Base-by-base conservation (phyloP, 225 moss, liverwort and hornwort genomes). In the Marchantia paleacea region DNA sequence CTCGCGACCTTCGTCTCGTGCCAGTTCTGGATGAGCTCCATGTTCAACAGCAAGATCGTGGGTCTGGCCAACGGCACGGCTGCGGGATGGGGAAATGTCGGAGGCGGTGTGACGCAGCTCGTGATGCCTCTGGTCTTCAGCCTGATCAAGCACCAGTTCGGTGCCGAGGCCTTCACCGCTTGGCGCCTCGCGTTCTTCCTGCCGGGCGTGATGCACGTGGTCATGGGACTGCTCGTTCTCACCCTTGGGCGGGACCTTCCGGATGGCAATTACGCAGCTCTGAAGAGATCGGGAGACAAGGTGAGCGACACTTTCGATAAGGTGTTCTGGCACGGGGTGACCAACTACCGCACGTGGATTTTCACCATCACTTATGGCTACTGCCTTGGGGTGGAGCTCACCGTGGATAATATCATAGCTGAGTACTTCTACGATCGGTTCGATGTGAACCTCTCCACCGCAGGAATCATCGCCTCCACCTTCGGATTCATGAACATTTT, bases 1-100 rank as follows among this genome's bases (percentile, higher is more conserved):
- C 88, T 94, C 19, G 94, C 92, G 3, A 94, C 94, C 0, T 94
- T 94, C 81, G 94, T 94, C 2, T 92, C 92, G 20, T 90, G 94
- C 79, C 94, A 94, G 86, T 94, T 87, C 85, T 94, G 94, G 94
- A 94, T 94, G 94, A 94, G 92, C 85, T 91, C 92, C 83, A 89
- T 94, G 90, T 94, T 94, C 87, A 94, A 88, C 82, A 88, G 88
- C 84, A 87, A 90, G 80, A 92, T 94, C 52, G 92, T 94, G 31
- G 94, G 94, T 12, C 81, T 91, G 0, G 94, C 92, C 10, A 92
- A 94, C 8, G 94, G 94, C 10, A 83, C 91, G 8, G 91, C 94
- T 0, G 94, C 89, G 24, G 94, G 94, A 0, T 94, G 94, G 94
- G 94, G 94, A 0, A 94, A 94, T 51, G 79, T 94, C 20, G 94